Evolutionary conservation across 352 stramenopile genomes (phyloP), one percentile per base, ranked within the genome.

Genomic region (Phytophthora cryptogea): DNA sequence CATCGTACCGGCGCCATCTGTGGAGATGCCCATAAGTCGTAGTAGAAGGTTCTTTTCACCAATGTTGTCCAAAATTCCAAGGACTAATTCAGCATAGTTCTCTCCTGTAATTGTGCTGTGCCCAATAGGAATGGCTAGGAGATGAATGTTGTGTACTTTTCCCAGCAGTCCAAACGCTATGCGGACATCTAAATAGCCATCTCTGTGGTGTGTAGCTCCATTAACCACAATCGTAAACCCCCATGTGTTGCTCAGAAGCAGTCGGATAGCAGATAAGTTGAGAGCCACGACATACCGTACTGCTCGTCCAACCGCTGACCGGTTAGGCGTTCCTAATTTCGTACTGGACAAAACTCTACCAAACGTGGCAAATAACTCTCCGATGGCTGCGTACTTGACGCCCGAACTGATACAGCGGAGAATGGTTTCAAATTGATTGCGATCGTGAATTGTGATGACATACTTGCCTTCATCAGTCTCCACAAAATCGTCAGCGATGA

Each of bases 1-100:
- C 54, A 62, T 62, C 1, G 35, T 54, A 5, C 44, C 44, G 8
- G 54, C 54, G 30, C 44, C 54, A 35, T 62, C 54, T 2, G 7
- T 55, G 2, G 54, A 14, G 10, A 55, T 42, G 0, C 54, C 43
- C 4, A 62, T 54, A 2, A 55, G 43, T 23, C 48, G 47, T 16
- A 5, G 3, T 8, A 62, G 1, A 5, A 54, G 3, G 6, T 30
- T 8, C 3, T 41, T 9, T 4, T 45, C 44, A 8, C 11, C 11
- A 8, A 50, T 33, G 8, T 35, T 14, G 39, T 31, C 20, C 5
- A 54, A 14, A n/a, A 45, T 45, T 9, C 10, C 26, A 11, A 41
- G n/a, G 0, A 62, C 54, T 3, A 62, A 13, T 1, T 55, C 26
- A 5, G 54, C 43, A 17, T 55, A 62, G 33, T 54, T 62, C 4